Conservation (phyloP, 345 rosid species). For the Fremontodendron californicum region DNA sequence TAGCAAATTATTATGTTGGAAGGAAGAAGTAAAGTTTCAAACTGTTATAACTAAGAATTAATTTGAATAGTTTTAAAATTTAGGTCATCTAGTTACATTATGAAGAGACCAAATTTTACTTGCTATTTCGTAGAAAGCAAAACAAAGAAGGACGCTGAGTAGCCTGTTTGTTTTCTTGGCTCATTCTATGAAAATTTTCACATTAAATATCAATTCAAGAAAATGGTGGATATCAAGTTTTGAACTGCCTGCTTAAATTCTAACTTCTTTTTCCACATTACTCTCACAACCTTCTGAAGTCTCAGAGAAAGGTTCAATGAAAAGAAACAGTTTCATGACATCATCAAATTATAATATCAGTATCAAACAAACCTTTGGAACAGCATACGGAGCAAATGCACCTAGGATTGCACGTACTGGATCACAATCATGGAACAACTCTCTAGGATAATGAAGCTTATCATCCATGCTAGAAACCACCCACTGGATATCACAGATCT, state of each 20-base stretch:
- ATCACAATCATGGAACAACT: constrained; percentile 74
- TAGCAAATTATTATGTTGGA: neutral
- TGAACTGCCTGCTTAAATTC: constrained; percentile 7
- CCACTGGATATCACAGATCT: constrained; percentile 57
- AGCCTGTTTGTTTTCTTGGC: neutral
- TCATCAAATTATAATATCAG: neutral
- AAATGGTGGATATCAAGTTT: neutral
- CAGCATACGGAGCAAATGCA: constrained; percentile 65
- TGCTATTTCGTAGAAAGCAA: neutral
- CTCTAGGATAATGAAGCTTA: constrained; percentile 61
- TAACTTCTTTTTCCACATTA: neutral
- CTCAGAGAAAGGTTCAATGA: neutral
- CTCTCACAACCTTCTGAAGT: neutral
- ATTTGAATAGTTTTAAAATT: neutral
- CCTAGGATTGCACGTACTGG: constrained; percentile 70
- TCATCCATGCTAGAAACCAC: constrained; percentile 63
- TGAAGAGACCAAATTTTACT: neutral
- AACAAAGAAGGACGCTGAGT: neutral
- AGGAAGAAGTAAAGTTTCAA: neutral
- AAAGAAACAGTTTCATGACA: neutral
- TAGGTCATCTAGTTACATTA: neutral
- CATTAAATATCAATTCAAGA: constrained; percentile 1
- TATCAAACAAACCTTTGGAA: constrained; percentile 72
- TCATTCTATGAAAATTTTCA: neutral
- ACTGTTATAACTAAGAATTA: neutral